A percentile compares a stretch with the other conserved stretches of the same genome.
These are phyloP conservation scores for Lachancea dasiensis DNA, from an alignment of 805 yeast genomes.

Conservation along the genomic window DNA sequence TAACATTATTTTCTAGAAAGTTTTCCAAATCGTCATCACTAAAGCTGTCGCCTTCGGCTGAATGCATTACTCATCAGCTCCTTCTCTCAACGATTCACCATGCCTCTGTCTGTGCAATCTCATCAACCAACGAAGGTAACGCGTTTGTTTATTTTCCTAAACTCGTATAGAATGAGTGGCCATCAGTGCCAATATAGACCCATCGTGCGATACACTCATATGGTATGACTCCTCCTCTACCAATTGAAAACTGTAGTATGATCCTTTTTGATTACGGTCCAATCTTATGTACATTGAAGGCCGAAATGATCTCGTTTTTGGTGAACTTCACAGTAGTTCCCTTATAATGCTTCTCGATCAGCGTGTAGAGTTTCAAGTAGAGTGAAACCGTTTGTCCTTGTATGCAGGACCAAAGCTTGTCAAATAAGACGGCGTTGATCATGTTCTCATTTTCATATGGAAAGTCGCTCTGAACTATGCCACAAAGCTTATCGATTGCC, in stretches of 20 bases:
- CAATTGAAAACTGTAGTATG: background rate
- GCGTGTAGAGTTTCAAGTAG: conserved; percentile 47
- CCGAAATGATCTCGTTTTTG: conserved; percentile 50
- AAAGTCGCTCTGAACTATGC: conserved; percentile 54
- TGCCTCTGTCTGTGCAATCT: background rate
- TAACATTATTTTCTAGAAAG: conserved; percentile 29
- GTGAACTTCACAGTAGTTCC: conserved; percentile 48
- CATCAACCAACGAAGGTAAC: background rate
- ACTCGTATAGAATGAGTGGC: background rate
- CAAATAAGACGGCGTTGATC: conserved; percentile 41
- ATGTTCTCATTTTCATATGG: conserved; percentile 19
- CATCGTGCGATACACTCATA: too few species aligned
- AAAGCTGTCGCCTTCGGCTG: background rate
- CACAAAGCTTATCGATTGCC: conserved; percentile 49
- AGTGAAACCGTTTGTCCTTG: conserved; percentile 56
- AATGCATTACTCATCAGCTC: conserved; percentile 14
- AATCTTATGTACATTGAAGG: conserved; percentile 37
- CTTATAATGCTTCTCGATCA: conserved; percentile 51
- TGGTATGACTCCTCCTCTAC: too few species aligned
- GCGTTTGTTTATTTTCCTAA: background rate
- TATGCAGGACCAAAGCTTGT: conserved; percentile 63
- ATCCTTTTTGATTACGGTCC: background rate
- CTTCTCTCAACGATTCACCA: background rate
- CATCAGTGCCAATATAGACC: background rate
- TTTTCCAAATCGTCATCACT: conserved; percentile 33